Conservation (phyloP, 2,329 filamentous ascomycete genomes). For the Passalora sequoiae region DNA sequence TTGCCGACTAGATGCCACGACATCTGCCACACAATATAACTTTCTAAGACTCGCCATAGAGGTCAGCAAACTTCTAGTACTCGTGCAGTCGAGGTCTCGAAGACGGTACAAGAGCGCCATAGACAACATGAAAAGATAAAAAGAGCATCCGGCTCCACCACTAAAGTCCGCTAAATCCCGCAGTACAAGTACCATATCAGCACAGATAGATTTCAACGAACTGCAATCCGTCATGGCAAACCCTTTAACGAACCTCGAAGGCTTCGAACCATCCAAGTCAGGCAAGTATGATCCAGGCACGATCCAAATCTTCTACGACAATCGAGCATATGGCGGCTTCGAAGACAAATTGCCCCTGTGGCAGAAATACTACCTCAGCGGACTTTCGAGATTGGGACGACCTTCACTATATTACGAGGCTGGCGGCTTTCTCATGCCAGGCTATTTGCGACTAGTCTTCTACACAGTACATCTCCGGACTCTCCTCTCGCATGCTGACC, state of each 20-base stretch:
- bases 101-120: no score
- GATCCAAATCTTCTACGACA: conserved; percentile 32
- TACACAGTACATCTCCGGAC: conserved; percentile 28
- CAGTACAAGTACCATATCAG: neutral
- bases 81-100: no score
- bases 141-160: neutral
- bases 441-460: conserved; percentile 29
- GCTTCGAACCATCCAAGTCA: conserved; percentile 24
- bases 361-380: conserved; percentile 26
- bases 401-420: conserved; percentile 17
- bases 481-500: neutral
- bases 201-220: no score
- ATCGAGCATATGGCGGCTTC: conserved; percentile 22
- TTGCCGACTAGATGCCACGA: no score
- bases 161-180: conserved; percentile 1
- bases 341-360: conserved; percentile 26
- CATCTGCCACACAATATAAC: no score
- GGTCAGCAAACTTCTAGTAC: no score
- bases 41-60: no score
- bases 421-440: conserved; percentile 25
- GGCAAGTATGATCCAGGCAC: conserved; percentile 30
- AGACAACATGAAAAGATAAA: neutral
- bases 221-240: conserved; percentile 3
- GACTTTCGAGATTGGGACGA: conserved; percentile 25
- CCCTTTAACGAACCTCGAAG: conserved; percentile 14